phyloP scores from a whole-genome alignment of 192 early-diverging fungal genomes.

The Diversispora eburnea region DNA sequence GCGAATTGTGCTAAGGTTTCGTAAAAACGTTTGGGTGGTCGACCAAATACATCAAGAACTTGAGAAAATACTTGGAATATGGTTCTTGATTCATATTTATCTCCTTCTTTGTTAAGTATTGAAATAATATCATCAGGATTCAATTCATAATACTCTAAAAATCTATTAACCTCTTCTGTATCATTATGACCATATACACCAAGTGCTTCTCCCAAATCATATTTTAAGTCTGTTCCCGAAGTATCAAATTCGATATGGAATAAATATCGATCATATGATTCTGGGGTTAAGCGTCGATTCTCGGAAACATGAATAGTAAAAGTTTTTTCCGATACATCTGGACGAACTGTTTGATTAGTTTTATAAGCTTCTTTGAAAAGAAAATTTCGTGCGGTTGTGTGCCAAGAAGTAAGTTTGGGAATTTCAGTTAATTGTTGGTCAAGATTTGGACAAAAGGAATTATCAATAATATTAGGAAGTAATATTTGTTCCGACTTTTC shows the following conservation, averaged over 20 bases:
- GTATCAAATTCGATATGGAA: constrained; percentile 97
- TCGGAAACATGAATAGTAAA: constrained; percentile 65
- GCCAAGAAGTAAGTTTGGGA: constrained; percentile 41
- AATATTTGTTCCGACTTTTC: constrained; percentile 35
- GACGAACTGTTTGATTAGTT: constrained; percentile 46
- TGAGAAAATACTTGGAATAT: constrained; percentile 79
- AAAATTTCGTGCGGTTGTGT: constrained; percentile 58
- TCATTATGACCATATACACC: constrained; percentile 93
- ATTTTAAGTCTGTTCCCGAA: constrained; percentile 70
- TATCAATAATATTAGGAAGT: constrained; percentile 31
- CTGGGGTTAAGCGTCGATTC: constrained; percentile 83
- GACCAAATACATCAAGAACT: constrained; percentile 87
- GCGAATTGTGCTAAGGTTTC: constrained; percentile 71
- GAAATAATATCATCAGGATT: constrained; percentile 63
- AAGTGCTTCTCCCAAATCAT: constrained; percentile 91
- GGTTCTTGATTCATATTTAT: constrained; percentile 64
- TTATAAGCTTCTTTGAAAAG: constrained; percentile 72
- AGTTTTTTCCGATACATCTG: constrained; percentile 60
- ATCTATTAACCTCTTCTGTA: constrained; percentile 60
- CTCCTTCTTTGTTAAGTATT: constrained; percentile 46
- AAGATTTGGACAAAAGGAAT: constrained; percentile 34
- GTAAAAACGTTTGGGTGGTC: constrained; percentile 93
- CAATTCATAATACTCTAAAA: constrained; percentile 71
- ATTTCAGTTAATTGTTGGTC: constrained; percentile 10
- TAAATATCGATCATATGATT: constrained; percentile 88